Evolutionary conservation across 306 rosid genomes (phyloP).

Genomic region (Rosa chinensis): DNA sequence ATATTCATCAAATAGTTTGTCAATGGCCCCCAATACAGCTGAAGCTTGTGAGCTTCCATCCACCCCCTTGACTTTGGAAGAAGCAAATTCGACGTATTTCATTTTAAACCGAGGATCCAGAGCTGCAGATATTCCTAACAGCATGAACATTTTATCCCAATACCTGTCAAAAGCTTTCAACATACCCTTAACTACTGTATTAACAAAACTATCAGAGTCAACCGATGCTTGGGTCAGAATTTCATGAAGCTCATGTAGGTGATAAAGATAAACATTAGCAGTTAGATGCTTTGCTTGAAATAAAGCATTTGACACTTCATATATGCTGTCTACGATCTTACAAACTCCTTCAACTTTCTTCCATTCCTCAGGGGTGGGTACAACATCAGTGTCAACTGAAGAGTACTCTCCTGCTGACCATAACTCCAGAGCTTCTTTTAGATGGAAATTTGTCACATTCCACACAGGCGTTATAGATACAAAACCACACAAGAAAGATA

Average conservation of each 20-base stretch:
- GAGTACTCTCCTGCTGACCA: conserved; percentile 14
- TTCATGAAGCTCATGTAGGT: not conserved
- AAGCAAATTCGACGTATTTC: conserved; percentile 12
- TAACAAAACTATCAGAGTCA: conserved; percentile 3
- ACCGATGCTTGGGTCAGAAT: not conserved
- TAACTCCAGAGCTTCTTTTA: conserved; percentile 2
- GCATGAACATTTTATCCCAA: conserved; percentile 13
- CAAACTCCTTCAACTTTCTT: conserved; percentile 6
- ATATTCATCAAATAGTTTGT: conserved; percentile 8
- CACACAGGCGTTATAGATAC: not conserved
- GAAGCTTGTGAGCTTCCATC: conserved; percentile 6
- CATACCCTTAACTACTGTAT: not conserved
- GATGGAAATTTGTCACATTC: not conserved
- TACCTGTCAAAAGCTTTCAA: conserved; percentile 7
- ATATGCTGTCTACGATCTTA: conserved; percentile 11
- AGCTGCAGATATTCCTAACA: conserved; percentile 12
- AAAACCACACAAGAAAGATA: not conserved
- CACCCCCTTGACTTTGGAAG: not conserved
- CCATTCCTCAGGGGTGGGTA: conserved; percentile 13
- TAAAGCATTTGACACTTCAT: conserved; percentile 12
- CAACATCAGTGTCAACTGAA: not conserved
- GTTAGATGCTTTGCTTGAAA: conserved; percentile 8
- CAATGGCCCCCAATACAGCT: not conserved
- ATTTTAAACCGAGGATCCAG: conserved; percentile 23
- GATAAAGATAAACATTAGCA: conserved; percentile 15